These are phyloP conservation scores for Intubia oerlemansii DNA, from an alignment of 2,329 filamentous ascomycete species.

Conservation along the genomic window DNA sequence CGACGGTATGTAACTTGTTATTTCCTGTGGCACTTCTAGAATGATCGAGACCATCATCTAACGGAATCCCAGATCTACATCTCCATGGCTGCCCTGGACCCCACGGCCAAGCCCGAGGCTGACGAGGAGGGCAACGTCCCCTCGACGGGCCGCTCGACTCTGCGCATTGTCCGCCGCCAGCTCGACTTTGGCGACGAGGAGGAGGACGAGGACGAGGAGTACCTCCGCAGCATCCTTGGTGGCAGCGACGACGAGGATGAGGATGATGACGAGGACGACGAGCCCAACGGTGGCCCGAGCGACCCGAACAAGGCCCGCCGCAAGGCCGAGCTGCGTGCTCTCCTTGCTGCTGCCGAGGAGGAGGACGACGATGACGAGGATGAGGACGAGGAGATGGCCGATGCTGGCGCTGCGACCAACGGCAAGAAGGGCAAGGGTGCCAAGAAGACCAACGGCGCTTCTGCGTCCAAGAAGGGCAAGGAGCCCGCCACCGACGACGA, in stretches of 20 bases:
- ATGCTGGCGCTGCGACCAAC: constrained; percentile 12
- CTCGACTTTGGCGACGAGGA: constrained; percentile 21
- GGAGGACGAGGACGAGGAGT: constrained; percentile 41
- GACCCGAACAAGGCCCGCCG: constrained; percentile 72
- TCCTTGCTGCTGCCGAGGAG: constrained; percentile 44
- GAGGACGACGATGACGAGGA: constrained; percentile 40
- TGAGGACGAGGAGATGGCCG: constrained; percentile 33
- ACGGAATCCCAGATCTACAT: constrained; percentile 54
- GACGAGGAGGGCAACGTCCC: constrained; percentile 40
- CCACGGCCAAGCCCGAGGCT: constrained; percentile 50
- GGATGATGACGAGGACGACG: constrained; percentile 41
- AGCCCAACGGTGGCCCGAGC: constrained; percentile 74
- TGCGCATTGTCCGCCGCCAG: constrained; percentile 72
- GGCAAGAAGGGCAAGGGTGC: constrained; percentile 10
- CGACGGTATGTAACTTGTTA: constrained; percentile 42
- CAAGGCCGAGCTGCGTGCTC: constrained; percentile 55
- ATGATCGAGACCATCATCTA: not conserved
- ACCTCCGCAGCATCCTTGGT: constrained; percentile 32
- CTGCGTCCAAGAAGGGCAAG: constrained; percentile 9
- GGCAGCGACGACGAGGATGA: constrained; percentile 26
- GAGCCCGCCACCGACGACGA: constrained; percentile 7
- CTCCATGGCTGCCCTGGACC: constrained; percentile 96
- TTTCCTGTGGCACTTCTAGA: not conserved
- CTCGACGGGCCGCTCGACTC: constrained; percentile 52
- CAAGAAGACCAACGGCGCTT: constrained; percentile 9